A percentile compares a stretch with the other conserved stretches of the same genome.
These are phyloP conservation scores for Dalbergia cochinchinensis DNA, from an alignment of 306 rosid species.

Conservation along the genomic window DNA sequence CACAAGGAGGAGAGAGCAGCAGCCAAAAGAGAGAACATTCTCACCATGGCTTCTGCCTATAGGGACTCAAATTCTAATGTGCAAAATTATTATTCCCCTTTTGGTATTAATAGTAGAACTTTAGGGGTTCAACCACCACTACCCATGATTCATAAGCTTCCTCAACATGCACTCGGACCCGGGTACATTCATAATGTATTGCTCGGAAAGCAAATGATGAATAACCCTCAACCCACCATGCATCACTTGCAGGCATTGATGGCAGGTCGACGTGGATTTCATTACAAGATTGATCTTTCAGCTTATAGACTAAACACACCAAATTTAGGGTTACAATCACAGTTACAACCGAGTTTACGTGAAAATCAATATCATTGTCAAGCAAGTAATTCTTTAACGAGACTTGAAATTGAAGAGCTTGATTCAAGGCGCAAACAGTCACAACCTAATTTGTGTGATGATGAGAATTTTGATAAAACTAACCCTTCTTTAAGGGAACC, in stretches of 20 bases:
- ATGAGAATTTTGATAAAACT: background rate
- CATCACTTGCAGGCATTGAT: background rate
- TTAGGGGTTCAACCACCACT: background rate
- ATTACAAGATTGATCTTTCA: background rate
- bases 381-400: too few relatives aligned
- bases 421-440: too few relatives aligned
- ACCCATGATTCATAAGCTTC: background rate
- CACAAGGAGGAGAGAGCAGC: conserved; percentile 24
- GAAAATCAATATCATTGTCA: too few relatives aligned
- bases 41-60: conserved; percentile 1
- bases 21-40: conserved; percentile 6
- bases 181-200: background rate
- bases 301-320: background rate
- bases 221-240: background rate
- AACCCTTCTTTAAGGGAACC: background rate
- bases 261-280: background rate
- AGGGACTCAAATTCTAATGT: background rate
- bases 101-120: background rate
- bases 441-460: background rate
- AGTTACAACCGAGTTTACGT: too few relatives aligned
- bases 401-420: too few relatives aligned
- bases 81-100: background rate
- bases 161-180: background rate
- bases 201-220: background rate
- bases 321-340: background rate